Evolutionary conservation across 345 rosid species (phyloP), one percentile per base, ranked within the genome.

Genomic region (Jatropha curcas): DNA sequence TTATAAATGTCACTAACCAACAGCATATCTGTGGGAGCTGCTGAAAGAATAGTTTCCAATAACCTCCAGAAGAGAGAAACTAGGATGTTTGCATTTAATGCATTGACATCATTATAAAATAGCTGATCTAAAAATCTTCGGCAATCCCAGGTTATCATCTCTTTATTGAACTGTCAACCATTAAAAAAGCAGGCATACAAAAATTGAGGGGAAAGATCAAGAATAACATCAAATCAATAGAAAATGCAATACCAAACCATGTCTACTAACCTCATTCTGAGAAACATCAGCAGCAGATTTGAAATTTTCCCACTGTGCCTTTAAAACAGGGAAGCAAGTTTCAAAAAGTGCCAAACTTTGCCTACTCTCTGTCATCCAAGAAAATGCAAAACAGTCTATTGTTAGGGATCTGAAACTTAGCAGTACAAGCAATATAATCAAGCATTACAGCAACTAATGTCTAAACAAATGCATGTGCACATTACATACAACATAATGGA

Each of bases 11-110:
- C 72, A 79, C 92, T 71, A 69, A 91, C 96, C 93, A 79, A 73
- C 46, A 79, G 53, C 53, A 65, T 46, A 53, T 86, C 82, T 52
- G 78, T 12, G 13, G 86, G 74, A 66, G 79, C 77, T 66, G 80
- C 56, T 46, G 82, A 75, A 64, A 80, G 61, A 64, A 87, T 75
- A 25, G 86, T 85, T 79, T 80, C 89, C 35, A 85, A 77, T 71
- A 95, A 74, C 79, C 86, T 86, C 97, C 97, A 91, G 78, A 87
- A 88, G 60, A 82, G 39, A 82, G 88, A 87, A 53, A 87, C 70
- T 66, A 92, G 72, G 64, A 92, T 81, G 77, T 80, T 77, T 34
- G 72, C 55, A 80, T 88, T 91, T 58, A 86, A 71, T 35, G 80
- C 75, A 78, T 79, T 65, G 50, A 84, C n/a, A 77, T 90, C 85